Conservation (phyloP, 768 basidiomycete species). For the Atractiella rhizophila region DNA sequence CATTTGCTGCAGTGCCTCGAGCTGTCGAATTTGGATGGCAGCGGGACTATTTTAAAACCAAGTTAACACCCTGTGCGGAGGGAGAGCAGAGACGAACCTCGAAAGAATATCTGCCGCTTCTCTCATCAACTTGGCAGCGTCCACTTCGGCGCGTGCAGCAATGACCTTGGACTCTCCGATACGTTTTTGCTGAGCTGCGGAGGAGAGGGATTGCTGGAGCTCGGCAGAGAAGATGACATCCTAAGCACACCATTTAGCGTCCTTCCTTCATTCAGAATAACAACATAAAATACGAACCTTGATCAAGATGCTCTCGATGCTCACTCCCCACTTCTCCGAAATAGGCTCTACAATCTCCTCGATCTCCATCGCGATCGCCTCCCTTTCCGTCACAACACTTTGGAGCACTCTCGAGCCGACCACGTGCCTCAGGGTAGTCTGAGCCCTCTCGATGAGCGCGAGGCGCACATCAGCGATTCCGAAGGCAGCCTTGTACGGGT, state of each 20-base stretch:
- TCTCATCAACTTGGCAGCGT: constrained; percentile 79
- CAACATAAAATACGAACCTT: constrained; percentile 18
- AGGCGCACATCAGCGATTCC: constrained; percentile 72
- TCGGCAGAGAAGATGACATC: constrained; percentile 82
- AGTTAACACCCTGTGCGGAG: constrained; percentile 5
- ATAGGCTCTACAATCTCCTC: constrained; percentile 33
- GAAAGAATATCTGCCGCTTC: constrained; percentile 75
- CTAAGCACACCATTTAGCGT: too few relatives aligned
- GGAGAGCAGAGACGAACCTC: background rate
- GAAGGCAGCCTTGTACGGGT: constrained; percentile 79
- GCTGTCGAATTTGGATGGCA: constrained; percentile 60
- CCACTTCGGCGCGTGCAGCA: constrained; percentile 75
- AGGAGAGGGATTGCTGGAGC: constrained; percentile 68
- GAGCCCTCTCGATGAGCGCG: constrained; percentile 57
- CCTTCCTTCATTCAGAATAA: too few relatives aligned
- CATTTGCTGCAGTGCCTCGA: constrained; percentile 90
- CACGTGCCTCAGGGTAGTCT: constrained; percentile 91
- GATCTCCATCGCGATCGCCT: constrained; percentile 86
- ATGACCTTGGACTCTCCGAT: constrained; percentile 93
- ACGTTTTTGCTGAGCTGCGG: constrained; percentile 88
- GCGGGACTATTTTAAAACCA: background rate
- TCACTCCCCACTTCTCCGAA: constrained; percentile 62
- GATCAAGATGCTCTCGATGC: constrained; percentile 66
- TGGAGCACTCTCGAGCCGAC: constrained; percentile 89
- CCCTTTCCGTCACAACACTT: constrained; percentile 83